phyloP scores from a whole-genome alignment of 768 basidiomycete species.

The Tulasnella sp. region DNA sequence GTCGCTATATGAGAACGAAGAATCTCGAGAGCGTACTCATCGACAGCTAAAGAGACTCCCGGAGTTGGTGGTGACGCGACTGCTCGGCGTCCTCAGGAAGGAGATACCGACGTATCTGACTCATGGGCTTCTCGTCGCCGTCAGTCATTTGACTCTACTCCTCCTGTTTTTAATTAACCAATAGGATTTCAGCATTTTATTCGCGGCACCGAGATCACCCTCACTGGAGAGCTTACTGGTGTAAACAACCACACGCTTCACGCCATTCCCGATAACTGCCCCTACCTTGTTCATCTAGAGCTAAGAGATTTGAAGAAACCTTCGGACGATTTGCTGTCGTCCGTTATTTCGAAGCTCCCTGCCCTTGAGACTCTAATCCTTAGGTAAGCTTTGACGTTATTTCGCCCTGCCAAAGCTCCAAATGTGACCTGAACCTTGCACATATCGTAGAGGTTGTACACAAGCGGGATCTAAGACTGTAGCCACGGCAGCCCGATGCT shows the following conservation, averaged over 20 bases:
- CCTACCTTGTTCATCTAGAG: conserved; percentile 47
- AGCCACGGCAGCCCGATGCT: conserved; percentile 45
- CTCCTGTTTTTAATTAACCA: background rate
- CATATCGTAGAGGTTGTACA: conserved; percentile 51
- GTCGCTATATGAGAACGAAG: background rate
- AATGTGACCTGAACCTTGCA: background rate
- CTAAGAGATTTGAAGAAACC: conserved; percentile 54
- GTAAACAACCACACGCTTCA: conserved; percentile 51
- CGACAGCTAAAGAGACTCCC: conserved; percentile 48
- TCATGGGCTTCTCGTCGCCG: conserved; percentile 55
- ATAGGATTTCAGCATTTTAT: conserved; percentile 51
- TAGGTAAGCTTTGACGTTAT: conserved; percentile 44
- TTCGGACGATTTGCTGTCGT: conserved; percentile 51
- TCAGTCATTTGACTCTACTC: conserved; percentile 36
- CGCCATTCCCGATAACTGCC: conserved; percentile 43
- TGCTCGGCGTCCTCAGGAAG: conserved; percentile 52
- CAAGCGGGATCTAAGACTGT: conserved; percentile 54
- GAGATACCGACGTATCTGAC: conserved; percentile 52
- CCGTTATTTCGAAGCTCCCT: conserved; percentile 47
- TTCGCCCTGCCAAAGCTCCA: background rate
- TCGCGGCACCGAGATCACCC: conserved; percentile 49
- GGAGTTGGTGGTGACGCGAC: conserved; percentile 47
- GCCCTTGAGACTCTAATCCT: conserved; percentile 50
- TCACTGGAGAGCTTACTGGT: conserved; percentile 52
- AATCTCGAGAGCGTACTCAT: background rate